phyloP scores from a whole-genome alignment of 129 eudicot genomes.

The Ambrosia artemisiifolia region DNA sequence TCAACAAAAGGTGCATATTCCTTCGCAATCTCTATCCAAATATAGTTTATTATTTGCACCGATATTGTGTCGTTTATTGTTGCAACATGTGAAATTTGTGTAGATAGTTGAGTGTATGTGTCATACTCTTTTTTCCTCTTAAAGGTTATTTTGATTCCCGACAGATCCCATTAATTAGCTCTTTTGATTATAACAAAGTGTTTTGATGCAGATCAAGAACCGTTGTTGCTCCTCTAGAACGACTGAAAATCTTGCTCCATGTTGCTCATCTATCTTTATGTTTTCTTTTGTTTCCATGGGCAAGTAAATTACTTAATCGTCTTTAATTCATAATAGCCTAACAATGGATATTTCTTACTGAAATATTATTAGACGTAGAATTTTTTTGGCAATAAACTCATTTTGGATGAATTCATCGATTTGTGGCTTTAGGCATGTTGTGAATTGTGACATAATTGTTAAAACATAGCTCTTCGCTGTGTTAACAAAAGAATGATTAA shows the following conservation, averaged over 20 bases:
- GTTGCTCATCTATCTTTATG: conserved; percentile 32
- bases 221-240: conserved; percentile 97
- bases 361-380: neutral
- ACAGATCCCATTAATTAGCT: neutral
- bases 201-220: conserved; percentile 75
- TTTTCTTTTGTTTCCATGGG: neutral
- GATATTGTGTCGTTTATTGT: too few relatives aligned
- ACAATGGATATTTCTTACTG: neutral
- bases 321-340: neutral
- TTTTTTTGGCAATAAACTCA: neutral
- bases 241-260: conserved; percentile 87
- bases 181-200: neutral
- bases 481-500: too few relatives aligned
- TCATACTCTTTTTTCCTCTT: neutral
- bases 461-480: too few relatives aligned
- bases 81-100: too few relatives aligned
- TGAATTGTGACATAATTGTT: too few relatives aligned
- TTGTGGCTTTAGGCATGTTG: too few relatives aligned
- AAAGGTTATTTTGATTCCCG: neutral
- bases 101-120: too few relatives aligned
- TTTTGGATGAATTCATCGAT: too few relatives aligned
- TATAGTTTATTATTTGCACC: too few relatives aligned
- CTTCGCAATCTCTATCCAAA: too few relatives aligned
- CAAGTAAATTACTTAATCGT: neutral
- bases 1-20: too few relatives aligned